Base-by-base conservation (phyloP, 139 green algal species). In the Trebouxia sp. region DNA sequence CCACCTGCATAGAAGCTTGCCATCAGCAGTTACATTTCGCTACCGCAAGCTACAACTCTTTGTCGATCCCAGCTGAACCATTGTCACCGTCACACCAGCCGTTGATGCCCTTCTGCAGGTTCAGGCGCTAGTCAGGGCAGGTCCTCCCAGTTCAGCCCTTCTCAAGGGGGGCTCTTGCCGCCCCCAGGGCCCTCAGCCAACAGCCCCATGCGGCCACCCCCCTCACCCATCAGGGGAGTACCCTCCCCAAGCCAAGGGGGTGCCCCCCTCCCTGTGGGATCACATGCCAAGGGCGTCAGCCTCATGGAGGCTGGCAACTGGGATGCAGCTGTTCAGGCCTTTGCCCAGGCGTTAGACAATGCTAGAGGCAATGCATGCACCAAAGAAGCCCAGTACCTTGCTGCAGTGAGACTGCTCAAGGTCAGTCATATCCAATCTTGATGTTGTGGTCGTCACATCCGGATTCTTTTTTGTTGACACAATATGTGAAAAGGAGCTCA, bases 231-330 rank as follows among this genome's bases (percentile, higher is more conserved):
- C 55, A 28, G 55, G 8, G 43, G 24, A 1, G 12, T 8, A 22
- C 42, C 72, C 26, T 26, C 9, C 14, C 9, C 56, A 69, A 69
- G 56, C 35, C 56, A 9, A 10, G 62, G 62, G 20, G 32, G 15
- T 42, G 48, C 5, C 32, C 74, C 45, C 30, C 8, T 28, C 32
- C 30, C 42, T 65, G 50, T 48, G 50, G 50, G 75, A 7, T 48
- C 50, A 3, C 77, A 76, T 30, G 65, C 62, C 14, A 53, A 32
- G 53, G 80, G 80, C 15, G 70, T 84, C 0, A 32, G 41, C 32
- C 53, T 66, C n/a, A 84, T 84, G 80, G 80, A 84, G 56, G 53
- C 80, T 37, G 80, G 70, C 28, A 51, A 67, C 20, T 84, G 80
- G 80, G 72, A 76, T 24, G 28, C 3, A 12, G 80, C 80, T 11